A percentile compares a stretch with the other conserved stretches of the same genome.
phyloP scores from a whole-genome alignment of 2,329 filamentous ascomycete species.

The Pseudocercospora cruenta region DNA sequence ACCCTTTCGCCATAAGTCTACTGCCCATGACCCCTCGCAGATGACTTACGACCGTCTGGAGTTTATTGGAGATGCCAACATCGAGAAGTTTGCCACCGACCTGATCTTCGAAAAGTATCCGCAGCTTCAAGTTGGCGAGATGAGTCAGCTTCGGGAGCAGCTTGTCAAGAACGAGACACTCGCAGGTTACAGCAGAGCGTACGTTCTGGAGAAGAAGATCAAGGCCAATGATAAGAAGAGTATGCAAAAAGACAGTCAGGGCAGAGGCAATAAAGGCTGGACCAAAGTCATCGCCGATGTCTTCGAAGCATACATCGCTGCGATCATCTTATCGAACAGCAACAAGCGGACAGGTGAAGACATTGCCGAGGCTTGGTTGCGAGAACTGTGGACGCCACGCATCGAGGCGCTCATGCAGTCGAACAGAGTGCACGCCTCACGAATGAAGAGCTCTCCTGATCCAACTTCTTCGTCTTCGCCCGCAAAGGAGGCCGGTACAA shows the following conservation, averaged over 20 bases:
- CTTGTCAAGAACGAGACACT: slow-evolving; percentile 82
- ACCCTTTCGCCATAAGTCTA: slow-evolving; percentile 41
- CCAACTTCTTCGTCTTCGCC: neutral
- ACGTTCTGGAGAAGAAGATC: slow-evolving; percentile 70
- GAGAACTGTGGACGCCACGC: slow-evolving; percentile 70
- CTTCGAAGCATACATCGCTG: slow-evolving; percentile 89
- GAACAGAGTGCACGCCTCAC: slow-evolving; percentile 20
- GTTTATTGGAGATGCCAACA: slow-evolving; percentile 84
- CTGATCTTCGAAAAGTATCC: slow-evolving; percentile 76
- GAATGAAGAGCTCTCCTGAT: slow-evolving; percentile 16
- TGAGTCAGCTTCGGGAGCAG: slow-evolving; percentile 75
- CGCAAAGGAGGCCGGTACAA: slow-evolving; percentile 19
- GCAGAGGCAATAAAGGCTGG: slow-evolving; percentile 56
- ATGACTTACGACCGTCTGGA: slow-evolving; percentile 79
- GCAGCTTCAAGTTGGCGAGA: slow-evolving; percentile 66
- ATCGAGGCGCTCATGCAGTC: slow-evolving; percentile 43
- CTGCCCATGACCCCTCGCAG: slow-evolving; percentile 27
- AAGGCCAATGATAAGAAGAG: slow-evolving; percentile 36
- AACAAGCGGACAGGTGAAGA: slow-evolving; percentile 58
- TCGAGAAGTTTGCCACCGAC: slow-evolving; percentile 75
- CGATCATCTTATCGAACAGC: slow-evolving; percentile 70
- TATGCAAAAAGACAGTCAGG: slow-evolving; percentile 29
- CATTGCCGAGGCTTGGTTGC: slow-evolving; percentile 71
- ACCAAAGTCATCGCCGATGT: slow-evolving; percentile 81
- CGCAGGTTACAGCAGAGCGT: slow-evolving; percentile 68